Percentiles rank a stretch among this genome's conserved stretches.
Evolutionary conservation across 768 basidiomycete genomes (phyloP).

Genomic region (Infundibulicybe gibba): DNA sequence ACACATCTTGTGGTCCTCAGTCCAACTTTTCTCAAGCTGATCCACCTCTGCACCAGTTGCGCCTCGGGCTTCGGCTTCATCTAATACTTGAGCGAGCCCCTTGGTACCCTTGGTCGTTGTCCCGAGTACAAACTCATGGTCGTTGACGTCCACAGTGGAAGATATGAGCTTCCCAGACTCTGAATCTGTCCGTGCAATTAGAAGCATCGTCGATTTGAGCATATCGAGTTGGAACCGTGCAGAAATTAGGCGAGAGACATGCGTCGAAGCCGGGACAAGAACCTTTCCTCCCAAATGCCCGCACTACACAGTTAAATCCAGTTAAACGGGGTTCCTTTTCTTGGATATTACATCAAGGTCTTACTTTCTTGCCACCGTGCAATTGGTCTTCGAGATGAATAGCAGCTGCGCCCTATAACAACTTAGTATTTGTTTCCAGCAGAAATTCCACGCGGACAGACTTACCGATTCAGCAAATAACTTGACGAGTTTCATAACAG

Average conservation of each 20-base stretch:
- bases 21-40: slow-evolving; percentile 74
- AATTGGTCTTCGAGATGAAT: slow-evolving; percentile 95
- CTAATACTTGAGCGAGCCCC: slow-evolving; percentile 67
- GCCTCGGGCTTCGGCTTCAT: slow-evolving; percentile 63
- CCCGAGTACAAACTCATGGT: slow-evolving; percentile 77
- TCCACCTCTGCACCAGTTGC: slow-evolving; percentile 68
- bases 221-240: slow-evolving; percentile 91
- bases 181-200: slow-evolving; percentile 91
- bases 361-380: slow-evolving; percentile 88
- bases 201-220: slow-evolving; percentile 80
- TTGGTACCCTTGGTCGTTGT: slow-evolving; percentile 44
- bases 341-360: slow-evolving; percentile 1
- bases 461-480: slow-evolving; percentile 88
- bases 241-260: slow-evolving; percentile 79
- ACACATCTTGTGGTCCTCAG: slow-evolving; percentile 57
- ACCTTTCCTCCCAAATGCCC: slow-evolving; percentile 92
- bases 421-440: slow-evolving; percentile 1
- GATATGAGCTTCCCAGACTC: slow-evolving; percentile 84
- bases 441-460: not conserved
- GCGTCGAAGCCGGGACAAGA: slow-evolving; percentile 85
- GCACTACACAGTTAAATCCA: slow-evolving; percentile 38
- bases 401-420: slow-evolving; percentile 69
- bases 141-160: slow-evolving; percentile 75
- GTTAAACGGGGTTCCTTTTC: not conserved
- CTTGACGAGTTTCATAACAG: slow-evolving; percentile 93